phyloP scores from a whole-genome alignment of 305 asterid species.

The Fraxinus angustifolia region DNA sequence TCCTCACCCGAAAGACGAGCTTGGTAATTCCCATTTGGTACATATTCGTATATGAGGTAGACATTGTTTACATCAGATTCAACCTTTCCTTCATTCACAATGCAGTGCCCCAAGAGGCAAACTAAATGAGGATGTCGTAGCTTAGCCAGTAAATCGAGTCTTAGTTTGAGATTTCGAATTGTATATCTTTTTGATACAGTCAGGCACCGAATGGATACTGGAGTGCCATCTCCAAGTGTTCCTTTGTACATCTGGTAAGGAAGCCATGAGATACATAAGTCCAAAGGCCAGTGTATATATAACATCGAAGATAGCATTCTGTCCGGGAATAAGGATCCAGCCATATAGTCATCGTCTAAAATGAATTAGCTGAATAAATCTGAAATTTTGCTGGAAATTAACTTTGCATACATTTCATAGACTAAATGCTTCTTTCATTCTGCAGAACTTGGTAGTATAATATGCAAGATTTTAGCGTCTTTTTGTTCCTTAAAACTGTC shows the following conservation, averaged over 20 bases:
- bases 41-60: constrained; percentile 52
- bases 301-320: neutral
- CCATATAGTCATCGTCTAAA: neutral
- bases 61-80: constrained; percentile 42
- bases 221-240: constrained; percentile 40
- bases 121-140: constrained; percentile 64
- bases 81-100: constrained; percentile 36
- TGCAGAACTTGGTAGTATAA: neutral
- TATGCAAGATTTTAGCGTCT: neutral
- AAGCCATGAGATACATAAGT: neutral
- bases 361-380: neutral
- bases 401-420: neutral
- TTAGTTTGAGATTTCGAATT: constrained; percentile 58
- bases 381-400: neutral
- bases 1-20: constrained; percentile 55
- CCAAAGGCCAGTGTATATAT: neutral
- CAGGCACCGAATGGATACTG: constrained; percentile 51
- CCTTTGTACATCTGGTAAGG: constrained; percentile 57
- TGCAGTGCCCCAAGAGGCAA: constrained; percentile 71
- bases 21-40: constrained; percentile 50
- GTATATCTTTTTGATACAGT: constrained; percentile 47
- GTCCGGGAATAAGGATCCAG: neutral
- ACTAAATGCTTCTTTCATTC: neutral
- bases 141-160: constrained; percentile 62
- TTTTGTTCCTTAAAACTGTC: neutral